phyloP scores from a whole-genome alignment of 257 asterid species.

The Penstemon newberryi region DNA sequence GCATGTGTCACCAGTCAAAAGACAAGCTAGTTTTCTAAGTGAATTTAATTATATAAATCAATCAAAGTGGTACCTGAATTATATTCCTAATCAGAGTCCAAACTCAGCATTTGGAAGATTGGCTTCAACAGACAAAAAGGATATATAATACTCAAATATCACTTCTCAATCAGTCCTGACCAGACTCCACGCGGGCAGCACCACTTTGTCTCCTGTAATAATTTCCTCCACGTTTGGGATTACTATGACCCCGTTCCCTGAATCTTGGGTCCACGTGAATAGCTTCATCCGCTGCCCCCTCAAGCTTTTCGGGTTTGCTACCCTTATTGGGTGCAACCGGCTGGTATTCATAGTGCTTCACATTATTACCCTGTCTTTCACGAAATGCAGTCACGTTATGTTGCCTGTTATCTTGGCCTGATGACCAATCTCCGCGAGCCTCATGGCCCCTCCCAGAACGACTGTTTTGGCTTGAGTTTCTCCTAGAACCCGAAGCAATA shows the following conservation, averaged over 20 bases:
- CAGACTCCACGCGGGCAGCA: conserved; percentile 39
- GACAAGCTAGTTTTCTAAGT: conserved; percentile 22
- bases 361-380: conserved; percentile 60
- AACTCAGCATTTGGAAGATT: conserved; percentile 30
- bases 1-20: conserved; percentile 41
- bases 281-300: conserved; percentile 47
- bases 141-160: conserved; percentile 30
- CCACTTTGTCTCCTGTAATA: conserved; percentile 53
- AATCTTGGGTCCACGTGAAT: conserved; percentile 45
- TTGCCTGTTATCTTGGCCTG: conserved; percentile 46
- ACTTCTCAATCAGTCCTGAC: conserved; percentile 44
- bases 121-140: conserved; percentile 26
- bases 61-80: conserved; percentile 38
- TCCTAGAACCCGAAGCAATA: conserved; percentile 47
- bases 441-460: conserved; percentile 54
- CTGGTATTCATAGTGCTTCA: conserved; percentile 69
- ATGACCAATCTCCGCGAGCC: conserved; percentile 57
- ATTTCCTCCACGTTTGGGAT: conserved; percentile 62
- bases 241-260: conserved; percentile 63
- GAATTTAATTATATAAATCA: conserved; percentile 29
- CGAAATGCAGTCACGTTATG: conserved; percentile 39
- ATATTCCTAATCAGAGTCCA: conserved; percentile 39
- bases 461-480: conserved; percentile 49
- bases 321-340: conserved; percentile 65
- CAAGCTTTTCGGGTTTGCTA: conserved; percentile 44